Base-by-base conservation (phyloP, 345 rosid species). In the Aquilaria yunnanensis region DNA sequence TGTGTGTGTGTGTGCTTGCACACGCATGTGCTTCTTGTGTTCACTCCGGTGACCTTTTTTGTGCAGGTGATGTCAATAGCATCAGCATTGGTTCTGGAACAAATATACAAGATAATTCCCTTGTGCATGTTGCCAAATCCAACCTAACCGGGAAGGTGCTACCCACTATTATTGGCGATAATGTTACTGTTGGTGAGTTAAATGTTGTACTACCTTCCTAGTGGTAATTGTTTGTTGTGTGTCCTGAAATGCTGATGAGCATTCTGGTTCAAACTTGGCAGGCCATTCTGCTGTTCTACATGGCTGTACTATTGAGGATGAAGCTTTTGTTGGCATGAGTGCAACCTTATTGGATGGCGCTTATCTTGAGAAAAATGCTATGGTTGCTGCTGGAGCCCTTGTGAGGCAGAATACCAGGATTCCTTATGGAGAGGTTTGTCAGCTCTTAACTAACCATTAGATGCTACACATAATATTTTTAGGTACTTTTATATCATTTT, bases 361-460 rank as follows among this genome's bases (percentile, higher is more conserved):
- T 69, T 81, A 79, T 80, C 91, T 91, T 66, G 93, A 88, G 80
- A 91, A 91, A 77, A 78, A 91, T 77, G 89, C 83, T 65, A 86
- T 91, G 86, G 88, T 91, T 77, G 89, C 93, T 75, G 88, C 97
- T 3, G 97, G 97, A 53, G 86, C 97, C 70, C 96, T 91, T 68
- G 97, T 91, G 47, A 77, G 94, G 68, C 97, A 91, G 76, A 86
- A 88, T 65, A 81, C 96, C 50, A 84, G 64, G 81, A 86, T 91
- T 57, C 97, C 96, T 12, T 71, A 84, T 41, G 94, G 94, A 67
- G 96, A 91, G 97, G 97, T 88, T 50, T 47, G 77, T 69, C 32
- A 9, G 45, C 65, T 59, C 60, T 23, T 16, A 14, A 52, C 16
- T 63, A 50, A 48, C 54, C 46, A 56, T 56, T 49, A 10, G 14